These are phyloP conservation scores for Colletotrichum aenigma DNA, from an alignment of 2,329 filamentous ascomycete genomes.

Conservation along the genomic window DNA sequence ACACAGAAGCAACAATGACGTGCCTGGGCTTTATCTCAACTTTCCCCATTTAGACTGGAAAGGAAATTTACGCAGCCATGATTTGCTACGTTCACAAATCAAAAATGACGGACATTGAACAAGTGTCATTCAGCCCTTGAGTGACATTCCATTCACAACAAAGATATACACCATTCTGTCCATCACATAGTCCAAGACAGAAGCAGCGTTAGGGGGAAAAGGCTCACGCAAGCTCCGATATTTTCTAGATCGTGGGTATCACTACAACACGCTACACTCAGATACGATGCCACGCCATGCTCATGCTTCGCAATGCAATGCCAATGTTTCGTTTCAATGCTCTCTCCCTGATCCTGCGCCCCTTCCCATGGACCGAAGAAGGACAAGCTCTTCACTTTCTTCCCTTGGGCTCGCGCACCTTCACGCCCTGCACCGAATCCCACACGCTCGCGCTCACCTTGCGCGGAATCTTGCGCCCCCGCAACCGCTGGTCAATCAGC, in stretches of 20 bases:
- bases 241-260: constrained; percentile 9
- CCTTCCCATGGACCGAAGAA: not conserved
- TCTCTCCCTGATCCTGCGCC: not conserved
- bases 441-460: constrained; percentile 77
- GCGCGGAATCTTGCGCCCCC: constrained; percentile 76
- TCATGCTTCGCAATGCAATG: not conserved
- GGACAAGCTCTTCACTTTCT: constrained; percentile 12
- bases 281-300: not conserved
- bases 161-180: not conserved
- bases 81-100: not conserved
- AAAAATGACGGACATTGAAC: not conserved
- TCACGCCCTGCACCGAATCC: constrained; percentile 65
- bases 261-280: not conserved
- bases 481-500: constrained; percentile 81
- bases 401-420: constrained; percentile 36
- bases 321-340: not conserved
- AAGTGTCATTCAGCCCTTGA: not conserved
- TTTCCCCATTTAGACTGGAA: not conserved
- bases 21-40: not conserved
- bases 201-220: not conserved
- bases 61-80: not conserved
- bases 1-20: too few relatives aligned
- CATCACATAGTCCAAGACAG: not conserved
- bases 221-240: not conserved
- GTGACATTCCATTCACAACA: not conserved